Percentiles rank a stretch among this genome's conserved stretches.
phyloP scores from a whole-genome alignment of 805 yeast species.

The Cyberlindnera sargentensis region DNA sequence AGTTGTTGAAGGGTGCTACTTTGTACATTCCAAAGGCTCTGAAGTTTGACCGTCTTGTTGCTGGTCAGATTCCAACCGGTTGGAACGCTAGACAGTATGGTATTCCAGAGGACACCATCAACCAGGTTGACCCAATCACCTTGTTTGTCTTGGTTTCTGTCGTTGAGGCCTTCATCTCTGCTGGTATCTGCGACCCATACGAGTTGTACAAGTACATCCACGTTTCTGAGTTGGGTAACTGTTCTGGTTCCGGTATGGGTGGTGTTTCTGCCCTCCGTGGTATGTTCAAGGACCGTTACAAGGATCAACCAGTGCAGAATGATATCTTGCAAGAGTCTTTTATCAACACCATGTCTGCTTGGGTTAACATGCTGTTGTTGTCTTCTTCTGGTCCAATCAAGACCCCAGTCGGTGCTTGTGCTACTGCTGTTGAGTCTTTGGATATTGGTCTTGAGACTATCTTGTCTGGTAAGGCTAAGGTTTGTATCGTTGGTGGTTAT shows the following conservation, averaged over 20 bases:
- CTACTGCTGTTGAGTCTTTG: constrained; percentile 96
- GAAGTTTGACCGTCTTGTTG: constrained; percentile 61
- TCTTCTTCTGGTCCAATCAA: constrained; percentile 98
- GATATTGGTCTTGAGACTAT: constrained; percentile 95
- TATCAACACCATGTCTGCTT: constrained; percentile 98
- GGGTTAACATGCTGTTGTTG: constrained; percentile 97
- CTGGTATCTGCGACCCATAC: constrained; percentile 98
- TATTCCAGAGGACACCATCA: constrained; percentile 84
- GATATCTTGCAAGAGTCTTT: constrained; percentile 97
- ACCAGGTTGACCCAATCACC: constrained; percentile 96
- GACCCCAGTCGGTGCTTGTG: constrained; percentile 99
- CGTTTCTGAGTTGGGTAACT: constrained; percentile 97
- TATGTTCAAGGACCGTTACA: constrained; percentile 93
- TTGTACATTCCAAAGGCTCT: constrained; percentile 79
- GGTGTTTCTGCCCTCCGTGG: constrained; percentile 97
- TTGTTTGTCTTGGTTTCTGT: constrained; percentile 89
- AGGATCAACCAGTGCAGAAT: constrained; percentile 91
- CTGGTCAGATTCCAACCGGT: constrained; percentile 92
- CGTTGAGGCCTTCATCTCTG: constrained; percentile 84
- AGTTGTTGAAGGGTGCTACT: constrained; percentile 86
- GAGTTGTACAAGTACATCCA: constrained; percentile 98
- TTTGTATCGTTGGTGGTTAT: constrained; percentile 96
- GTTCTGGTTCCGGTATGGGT: constrained; percentile 99
- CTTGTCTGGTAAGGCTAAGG: constrained; percentile 88
- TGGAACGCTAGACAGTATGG: constrained; percentile 96